Evolutionary conservation across 2,329 filamentous ascomycete genomes (phyloP).

Genomic region (Mollisia scopiformis): DNA sequence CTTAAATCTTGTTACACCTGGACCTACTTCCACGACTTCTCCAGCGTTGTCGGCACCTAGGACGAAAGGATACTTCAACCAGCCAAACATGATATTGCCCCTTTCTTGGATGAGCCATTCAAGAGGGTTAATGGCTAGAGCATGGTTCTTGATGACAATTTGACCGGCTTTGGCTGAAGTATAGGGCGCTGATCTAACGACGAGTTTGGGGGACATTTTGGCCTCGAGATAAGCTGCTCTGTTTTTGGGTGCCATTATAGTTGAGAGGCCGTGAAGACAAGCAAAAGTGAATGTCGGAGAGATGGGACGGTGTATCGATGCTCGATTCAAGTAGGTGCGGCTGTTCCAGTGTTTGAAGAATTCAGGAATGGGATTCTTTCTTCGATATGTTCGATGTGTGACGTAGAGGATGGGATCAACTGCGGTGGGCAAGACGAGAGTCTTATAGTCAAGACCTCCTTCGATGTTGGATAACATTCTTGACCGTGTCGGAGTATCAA

Average conservation of each 20-base stretch:
- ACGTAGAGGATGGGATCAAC: too few species aligned
- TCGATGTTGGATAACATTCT: neutral
- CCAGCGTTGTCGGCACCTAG: slow-evolving; percentile 59
- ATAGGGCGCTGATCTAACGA: slow-evolving; percentile 42
- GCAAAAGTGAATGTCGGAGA: neutral
- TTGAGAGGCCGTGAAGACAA: neutral
- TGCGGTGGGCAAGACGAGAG: neutral
- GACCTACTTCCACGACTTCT: slow-evolving; percentile 53
- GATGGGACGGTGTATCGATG: neutral
- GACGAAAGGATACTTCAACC: slow-evolving; percentile 38
- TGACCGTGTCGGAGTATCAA: neutral
- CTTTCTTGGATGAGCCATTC: slow-evolving; percentile 8
- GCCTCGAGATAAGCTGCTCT: slow-evolving; percentile 23
- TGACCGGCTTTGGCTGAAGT: slow-evolving; percentile 39
- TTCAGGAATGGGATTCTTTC: neutral
- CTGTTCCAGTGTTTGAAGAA: too few species aligned
- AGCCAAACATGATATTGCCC: neutral
- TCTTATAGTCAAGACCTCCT: neutral
- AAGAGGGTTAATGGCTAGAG: slow-evolving; percentile 46
- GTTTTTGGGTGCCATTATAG: neutral
- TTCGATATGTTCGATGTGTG: too few species aligned
- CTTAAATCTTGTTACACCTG: slow-evolving; percentile 44
- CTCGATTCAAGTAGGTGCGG: too few species aligned
- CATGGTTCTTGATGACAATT: slow-evolving; percentile 43
- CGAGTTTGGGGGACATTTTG: slow-evolving; percentile 32